A percentile compares a stretch with the other conserved stretches of the same genome.
Evolutionary conservation across 2,329 filamentous ascomycete species (phyloP).

Genomic region (Ophiosphaerella herpotricha): DNA sequence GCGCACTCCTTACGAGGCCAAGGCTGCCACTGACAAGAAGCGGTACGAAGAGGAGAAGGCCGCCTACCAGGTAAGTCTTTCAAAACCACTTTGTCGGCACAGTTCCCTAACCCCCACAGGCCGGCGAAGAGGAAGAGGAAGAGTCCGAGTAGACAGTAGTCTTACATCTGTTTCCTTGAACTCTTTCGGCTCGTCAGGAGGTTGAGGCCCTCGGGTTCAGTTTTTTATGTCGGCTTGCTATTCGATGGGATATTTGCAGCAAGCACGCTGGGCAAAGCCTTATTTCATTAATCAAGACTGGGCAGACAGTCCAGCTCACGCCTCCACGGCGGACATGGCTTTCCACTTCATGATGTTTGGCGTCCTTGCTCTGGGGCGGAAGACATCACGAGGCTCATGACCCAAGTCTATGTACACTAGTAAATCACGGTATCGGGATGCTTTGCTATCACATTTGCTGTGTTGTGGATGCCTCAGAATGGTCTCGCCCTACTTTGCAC

Average conservation of each 20-base stretch:
- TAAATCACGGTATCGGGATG: conserved; percentile 42
- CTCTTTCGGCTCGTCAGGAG: conserved; percentile 28
- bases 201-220: conserved; percentile 24
- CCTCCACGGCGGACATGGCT: conserved; percentile 23
- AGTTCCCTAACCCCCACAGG: conserved; percentile 22
- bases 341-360: conserved; percentile 39
- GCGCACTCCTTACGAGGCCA: conserved; percentile 90
- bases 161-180: conserved; percentile 12
- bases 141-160: conserved; percentile 45
- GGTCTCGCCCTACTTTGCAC: neutral
- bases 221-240: conserved; percentile 32
- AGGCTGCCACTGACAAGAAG: conserved; percentile 98
- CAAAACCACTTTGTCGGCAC: neutral
- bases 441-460: conserved; percentile 17
- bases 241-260: conserved; percentile 29
- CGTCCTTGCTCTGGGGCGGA: conserved; percentile 32
- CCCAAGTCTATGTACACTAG: conserved; percentile 42
- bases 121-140: conserved; percentile 47
- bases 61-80: conserved; percentile 58
- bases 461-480: conserved; percentile 1
- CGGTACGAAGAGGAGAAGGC: conserved; percentile 98
- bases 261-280: conserved; percentile 29
- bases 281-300: conserved; percentile 24
- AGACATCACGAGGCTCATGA: conserved; percentile 45
- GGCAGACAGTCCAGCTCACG: conserved; percentile 22